Evolutionary conservation across 208 protist genomes (phyloP).

Genomic region (Leishmania aethiopica): DNA sequence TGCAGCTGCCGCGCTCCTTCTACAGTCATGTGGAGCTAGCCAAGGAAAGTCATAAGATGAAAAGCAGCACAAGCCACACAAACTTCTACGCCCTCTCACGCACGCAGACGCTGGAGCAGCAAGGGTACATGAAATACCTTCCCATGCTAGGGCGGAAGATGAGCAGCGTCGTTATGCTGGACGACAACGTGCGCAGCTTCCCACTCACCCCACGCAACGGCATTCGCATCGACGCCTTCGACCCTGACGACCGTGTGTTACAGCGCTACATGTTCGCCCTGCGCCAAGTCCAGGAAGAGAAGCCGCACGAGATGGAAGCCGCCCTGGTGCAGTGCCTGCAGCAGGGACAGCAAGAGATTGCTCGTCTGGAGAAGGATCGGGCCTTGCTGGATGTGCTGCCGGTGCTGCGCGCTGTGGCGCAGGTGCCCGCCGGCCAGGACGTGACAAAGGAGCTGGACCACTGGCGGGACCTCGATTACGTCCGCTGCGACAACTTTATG

Average conservation of each 20-base stretch:
- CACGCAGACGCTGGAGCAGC: conserved; percentile 73
- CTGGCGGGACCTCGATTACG: conserved; percentile 77
- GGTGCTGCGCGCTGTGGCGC: conserved; percentile 53
- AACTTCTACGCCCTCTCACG: conserved; percentile 89
- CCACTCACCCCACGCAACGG: conserved; percentile 82
- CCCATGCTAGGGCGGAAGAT: conserved; percentile 83
- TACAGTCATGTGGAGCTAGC: conserved; percentile 63
- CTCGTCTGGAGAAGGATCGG: conserved; percentile 47
- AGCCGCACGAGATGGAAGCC: conserved; percentile 23
- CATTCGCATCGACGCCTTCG: conserved; percentile 70
- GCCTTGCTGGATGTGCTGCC: conserved; percentile 76
- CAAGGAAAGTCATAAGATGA: conserved; percentile 28
- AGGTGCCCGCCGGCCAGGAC: conserved; percentile 40
- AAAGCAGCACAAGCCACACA: conserved; percentile 51
- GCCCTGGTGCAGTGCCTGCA: conserved; percentile 33
- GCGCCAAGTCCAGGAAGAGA: conserved; percentile 25
- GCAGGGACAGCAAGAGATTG: conserved; percentile 43
- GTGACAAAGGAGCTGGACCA: conserved; percentile 77
- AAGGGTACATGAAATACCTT: conserved; percentile 89
- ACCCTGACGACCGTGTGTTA: conserved; percentile 51
- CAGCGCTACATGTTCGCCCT: conserved; percentile 49
- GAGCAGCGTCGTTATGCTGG: conserved; percentile 70
- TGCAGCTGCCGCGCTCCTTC: conserved; percentile 72
- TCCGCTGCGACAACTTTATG: conserved; percentile 76
- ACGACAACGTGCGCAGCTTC: conserved; percentile 91